Evolutionary conservation across 148 eudicot species (phyloP).

Genomic region (Salicornia ramosissima): DNA sequence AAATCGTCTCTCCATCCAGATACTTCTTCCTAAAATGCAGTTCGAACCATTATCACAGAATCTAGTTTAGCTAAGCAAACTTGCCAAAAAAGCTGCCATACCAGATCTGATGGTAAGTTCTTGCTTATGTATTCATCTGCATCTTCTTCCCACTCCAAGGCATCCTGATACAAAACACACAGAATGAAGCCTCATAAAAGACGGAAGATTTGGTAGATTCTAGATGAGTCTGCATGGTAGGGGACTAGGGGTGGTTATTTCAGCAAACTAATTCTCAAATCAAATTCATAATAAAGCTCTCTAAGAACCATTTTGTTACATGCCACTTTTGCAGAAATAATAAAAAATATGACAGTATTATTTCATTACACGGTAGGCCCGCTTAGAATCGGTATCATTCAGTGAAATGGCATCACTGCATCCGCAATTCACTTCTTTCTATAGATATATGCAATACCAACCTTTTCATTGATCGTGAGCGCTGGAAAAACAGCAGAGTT

Average conservation of each 20-base stretch:
- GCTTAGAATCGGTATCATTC: background rate
- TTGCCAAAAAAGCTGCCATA: slow-evolving; percentile 20
- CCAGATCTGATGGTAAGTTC: slow-evolving; percentile 75
- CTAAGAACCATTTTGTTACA: background rate
- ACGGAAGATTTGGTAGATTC: background rate
- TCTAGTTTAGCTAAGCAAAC: slow-evolving; percentile 1
- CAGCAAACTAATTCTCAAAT: background rate
- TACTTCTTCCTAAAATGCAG: slow-evolving; percentile 53
- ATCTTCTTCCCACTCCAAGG: slow-evolving; percentile 79
- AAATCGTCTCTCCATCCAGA: slow-evolving; percentile 78
- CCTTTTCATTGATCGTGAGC: slow-evolving; percentile 62
- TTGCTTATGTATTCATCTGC: slow-evolving; percentile 73
- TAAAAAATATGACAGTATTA: background rate
- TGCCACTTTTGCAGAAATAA: background rate
- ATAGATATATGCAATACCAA: slow-evolving; percentile 21
- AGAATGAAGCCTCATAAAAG: background rate
- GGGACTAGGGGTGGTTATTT: background rate
- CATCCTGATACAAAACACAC: slow-evolving; percentile 45
- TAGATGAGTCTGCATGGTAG: background rate
- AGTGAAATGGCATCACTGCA: background rate
- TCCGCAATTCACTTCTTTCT: background rate
- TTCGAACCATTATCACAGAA: slow-evolving; percentile 6
- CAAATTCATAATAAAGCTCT: background rate
- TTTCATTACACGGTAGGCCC: background rate
- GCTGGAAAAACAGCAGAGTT: slow-evolving; percentile 66